Evolutionary conservation across 176 grass and related monocot species (phyloP).

Genomic region (Thalia dealbata): DNA sequence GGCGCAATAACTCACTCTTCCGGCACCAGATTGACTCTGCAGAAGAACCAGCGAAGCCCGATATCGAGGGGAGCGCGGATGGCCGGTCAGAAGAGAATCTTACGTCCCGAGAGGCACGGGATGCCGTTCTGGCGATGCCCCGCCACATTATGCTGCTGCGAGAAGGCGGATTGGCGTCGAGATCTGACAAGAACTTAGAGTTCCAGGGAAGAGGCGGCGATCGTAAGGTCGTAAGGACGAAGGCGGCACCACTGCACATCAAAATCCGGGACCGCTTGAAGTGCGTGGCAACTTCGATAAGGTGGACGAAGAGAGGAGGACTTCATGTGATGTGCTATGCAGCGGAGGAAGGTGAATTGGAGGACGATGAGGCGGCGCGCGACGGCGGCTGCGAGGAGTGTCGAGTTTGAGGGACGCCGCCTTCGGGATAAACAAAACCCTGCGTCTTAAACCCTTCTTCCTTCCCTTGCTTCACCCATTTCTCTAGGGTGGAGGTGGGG

Average conservation of each 20-base stretch:
- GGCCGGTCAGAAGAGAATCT: neutral
- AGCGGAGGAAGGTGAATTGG: too few species aligned
- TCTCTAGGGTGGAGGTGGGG: too few species aligned
- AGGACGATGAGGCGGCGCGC: too few species aligned
- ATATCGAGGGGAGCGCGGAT: neutral
- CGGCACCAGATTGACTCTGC: neutral
- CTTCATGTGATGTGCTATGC: too few species aligned
- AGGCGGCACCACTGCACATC: conserved; percentile 11
- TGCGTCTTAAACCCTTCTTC: too few species aligned
- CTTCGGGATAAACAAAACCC: too few species aligned
- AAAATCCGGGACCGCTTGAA: neutral
- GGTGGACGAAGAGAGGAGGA: too few species aligned
- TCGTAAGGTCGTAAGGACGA: neutral
- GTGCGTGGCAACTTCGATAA: too few species aligned
- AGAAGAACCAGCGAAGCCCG: neutral
- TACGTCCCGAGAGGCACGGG: neutral
- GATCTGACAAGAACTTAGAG: neutral
- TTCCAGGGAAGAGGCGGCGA: neutral
- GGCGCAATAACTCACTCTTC: neutral
- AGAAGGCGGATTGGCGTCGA: neutral
- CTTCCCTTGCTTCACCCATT: too few species aligned
- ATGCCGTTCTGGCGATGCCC: conserved; percentile 1
- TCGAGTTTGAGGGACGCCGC: too few species aligned
- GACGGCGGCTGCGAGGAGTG: too few species aligned
- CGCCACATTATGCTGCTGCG: neutral